Conservation (phyloP, 2,329 filamentous ascomycete species). For the Fusarium neocosmosporiellum region DNA sequence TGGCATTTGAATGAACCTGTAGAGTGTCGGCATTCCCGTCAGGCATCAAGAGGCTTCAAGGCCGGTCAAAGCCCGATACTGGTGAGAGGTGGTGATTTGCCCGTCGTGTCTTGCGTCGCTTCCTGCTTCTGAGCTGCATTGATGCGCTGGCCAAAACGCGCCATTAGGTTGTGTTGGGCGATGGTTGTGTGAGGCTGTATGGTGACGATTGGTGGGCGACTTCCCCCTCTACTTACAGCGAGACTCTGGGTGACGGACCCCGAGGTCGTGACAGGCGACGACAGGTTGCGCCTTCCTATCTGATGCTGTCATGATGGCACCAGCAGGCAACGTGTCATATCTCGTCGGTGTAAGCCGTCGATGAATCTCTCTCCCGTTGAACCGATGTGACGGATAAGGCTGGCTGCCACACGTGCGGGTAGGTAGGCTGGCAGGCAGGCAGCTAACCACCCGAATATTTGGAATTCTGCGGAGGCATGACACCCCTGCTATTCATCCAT, state of each 20-base stretch:
- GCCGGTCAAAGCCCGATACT: no score
- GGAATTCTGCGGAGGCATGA: neutral
- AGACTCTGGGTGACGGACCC: no score
- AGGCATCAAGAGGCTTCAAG: slow-evolving; percentile 19
- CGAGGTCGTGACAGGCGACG: no score
- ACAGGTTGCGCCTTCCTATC: neutral
- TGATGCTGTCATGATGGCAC: no score
- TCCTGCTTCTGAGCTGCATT: no score
- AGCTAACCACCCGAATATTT: neutral
- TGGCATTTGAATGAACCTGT: neutral
- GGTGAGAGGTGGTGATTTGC: no score
- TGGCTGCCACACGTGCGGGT: neutral
- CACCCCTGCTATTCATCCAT: neutral
- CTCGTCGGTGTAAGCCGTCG: neutral
- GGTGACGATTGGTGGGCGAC: no score
- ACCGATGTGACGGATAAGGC: neutral
- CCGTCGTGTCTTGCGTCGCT: no score
- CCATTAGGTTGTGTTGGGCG: no score
- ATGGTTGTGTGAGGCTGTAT: no score
- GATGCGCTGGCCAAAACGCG: no score
- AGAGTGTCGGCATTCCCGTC: neutral
- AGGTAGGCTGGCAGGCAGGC: neutral
- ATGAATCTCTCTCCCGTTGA: neutral
- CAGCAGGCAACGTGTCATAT: neutral
- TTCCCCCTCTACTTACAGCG: no score